Base-by-base conservation (phyloP, 2,329 filamentous ascomycete genomes). In the Xylaria sp. region DNA sequence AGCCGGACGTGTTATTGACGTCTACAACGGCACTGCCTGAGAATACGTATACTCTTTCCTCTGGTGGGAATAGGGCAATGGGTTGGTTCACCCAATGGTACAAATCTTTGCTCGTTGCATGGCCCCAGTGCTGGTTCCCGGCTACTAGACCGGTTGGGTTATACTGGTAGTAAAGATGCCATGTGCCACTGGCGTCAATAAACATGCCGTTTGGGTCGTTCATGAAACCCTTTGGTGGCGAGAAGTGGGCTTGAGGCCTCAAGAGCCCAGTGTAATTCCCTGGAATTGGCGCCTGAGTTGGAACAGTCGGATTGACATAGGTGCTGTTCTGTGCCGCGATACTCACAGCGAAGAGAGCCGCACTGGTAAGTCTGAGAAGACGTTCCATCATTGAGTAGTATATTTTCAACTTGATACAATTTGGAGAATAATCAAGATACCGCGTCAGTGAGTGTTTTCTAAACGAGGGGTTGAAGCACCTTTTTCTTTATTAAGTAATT, bases 141-240 rank as follows among this genome's bases (percentile, higher is more conserved):
- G 75, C 74, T 4, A 70, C 65, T 3, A 75, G 5, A 6, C 73
- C 74, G 1, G 72, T 76, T 0, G 78, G 76, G 44, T 78, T 78
- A 67, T 76, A 78, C 76, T 91, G 89, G 73, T 91, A 92, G 78
- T 91, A 91, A 1, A 90, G 72, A 75, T 91, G 90, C 78, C 86
- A 92, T 0, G 82, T 81, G 4, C 87, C 88, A 63, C 88, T 82
- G 2, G 78, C 81, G 69, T 90, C 87, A 5, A 84, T 76, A 69
- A 90, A 89, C 80, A 90, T 83, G 72, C 89, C 89, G 78, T 91
- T 91, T 1, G 89, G 88, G 72, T 91, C 89, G 69, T 90, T 90
- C 82, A 87, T 85, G 70, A 85, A 87, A 72, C 82, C 77, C 32
- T 81, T 72, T 1, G 86, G 86, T 2, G 86, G 85, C 8, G 85